Evolutionary conservation across 2,329 filamentous ascomycete genomes (phyloP).

Genomic region (Phoma herbarum): DNA sequence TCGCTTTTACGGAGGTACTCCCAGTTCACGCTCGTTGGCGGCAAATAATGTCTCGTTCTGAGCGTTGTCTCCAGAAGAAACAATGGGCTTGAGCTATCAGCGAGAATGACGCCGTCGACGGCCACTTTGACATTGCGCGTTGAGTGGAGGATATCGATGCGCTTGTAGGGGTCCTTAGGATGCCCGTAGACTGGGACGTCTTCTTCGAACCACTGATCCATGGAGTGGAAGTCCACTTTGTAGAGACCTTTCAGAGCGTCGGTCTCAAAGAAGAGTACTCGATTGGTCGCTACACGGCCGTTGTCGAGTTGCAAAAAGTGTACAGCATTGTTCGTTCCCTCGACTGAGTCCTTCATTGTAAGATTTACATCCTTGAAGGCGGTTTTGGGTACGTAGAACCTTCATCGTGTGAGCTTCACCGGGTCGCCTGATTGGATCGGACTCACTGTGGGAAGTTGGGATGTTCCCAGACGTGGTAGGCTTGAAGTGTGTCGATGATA

Average conservation of each 20-base stretch:
- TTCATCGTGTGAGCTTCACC: conserved; percentile 15
- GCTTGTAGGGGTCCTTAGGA: conserved; percentile 73
- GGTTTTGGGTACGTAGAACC: conserved; percentile 43
- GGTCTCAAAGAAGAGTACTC: conserved; percentile 42
- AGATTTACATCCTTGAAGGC: neutral
- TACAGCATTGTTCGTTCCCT: conserved; percentile 18
- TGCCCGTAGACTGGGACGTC: conserved; percentile 68
- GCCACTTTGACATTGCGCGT: conserved; percentile 62
- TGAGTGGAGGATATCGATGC: conserved; percentile 68
- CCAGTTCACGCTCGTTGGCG: conserved; percentile 61
- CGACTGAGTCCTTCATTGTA: neutral
- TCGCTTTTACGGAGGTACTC: conserved; percentile 59
- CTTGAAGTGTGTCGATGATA: conserved; percentile 46
- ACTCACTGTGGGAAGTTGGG: conserved; percentile 47
- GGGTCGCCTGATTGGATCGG: neutral
- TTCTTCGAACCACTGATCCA: conserved; percentile 65
- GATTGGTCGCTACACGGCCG: conserved; percentile 29
- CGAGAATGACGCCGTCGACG: conserved; percentile 58
- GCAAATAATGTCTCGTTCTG: conserved; percentile 67
- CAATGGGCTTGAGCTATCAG: conserved; percentile 53
- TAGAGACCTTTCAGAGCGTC: conserved; percentile 36
- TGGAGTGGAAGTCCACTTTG: conserved; percentile 42
- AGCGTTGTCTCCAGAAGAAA: conserved; percentile 70
- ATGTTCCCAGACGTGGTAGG: conserved; percentile 51
- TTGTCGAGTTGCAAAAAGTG: conserved; percentile 27